phyloP scores from a whole-genome alignment of 2,329 filamentous ascomycete genomes.

The Calonectria pauciramosa region DNA sequence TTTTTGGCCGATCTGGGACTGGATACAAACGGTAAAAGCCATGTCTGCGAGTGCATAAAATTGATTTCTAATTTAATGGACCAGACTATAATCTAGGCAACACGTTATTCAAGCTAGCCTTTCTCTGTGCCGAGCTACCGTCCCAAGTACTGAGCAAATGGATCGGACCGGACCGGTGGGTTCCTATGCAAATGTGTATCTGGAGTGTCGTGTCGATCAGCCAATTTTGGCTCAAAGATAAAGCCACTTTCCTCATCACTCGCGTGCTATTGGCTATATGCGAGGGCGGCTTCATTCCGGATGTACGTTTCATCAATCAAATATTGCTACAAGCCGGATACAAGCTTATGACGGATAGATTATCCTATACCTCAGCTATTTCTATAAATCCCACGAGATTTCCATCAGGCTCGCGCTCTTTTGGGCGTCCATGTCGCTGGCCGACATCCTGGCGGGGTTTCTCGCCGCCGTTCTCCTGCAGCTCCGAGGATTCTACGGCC shows the following conservation, averaged over 20 bases:
- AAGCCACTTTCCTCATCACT: conserved; percentile 29
- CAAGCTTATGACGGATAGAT: conserved; percentile 39
- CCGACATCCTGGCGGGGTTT: conserved; percentile 35
- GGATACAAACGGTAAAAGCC: conserved; percentile 54
- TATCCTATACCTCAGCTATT: conserved; percentile 77
- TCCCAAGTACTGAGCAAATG: conserved; percentile 72
- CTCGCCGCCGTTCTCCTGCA: conserved; percentile 65
- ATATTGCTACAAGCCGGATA: not conserved
- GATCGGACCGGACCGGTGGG: conserved; percentile 71
- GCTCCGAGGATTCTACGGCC: conserved; percentile 63
- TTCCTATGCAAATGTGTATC: conserved; percentile 69
- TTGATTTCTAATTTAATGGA: not conserved
- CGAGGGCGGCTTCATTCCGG: conserved; percentile 36
- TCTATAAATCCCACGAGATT: conserved; percentile 68
- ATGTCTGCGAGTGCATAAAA: not conserved
- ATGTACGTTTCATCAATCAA: conserved; percentile 24
- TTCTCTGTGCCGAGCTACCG: conserved; percentile 60
- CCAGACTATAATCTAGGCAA: conserved; percentile 52
- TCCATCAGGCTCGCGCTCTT: conserved; percentile 76
- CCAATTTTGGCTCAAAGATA: conserved; percentile 25
- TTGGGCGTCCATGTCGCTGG: conserved; percentile 63
- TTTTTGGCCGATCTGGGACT: conserved; percentile 59
- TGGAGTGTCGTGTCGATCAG: conserved; percentile 67
- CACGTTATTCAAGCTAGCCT: conserved; percentile 50
- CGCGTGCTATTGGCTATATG: conserved; percentile 33